These are phyloP conservation scores for Euphorbia neoarborescens DNA, from an alignment of 441 rosid species.

Conservation along the genomic window DNA sequence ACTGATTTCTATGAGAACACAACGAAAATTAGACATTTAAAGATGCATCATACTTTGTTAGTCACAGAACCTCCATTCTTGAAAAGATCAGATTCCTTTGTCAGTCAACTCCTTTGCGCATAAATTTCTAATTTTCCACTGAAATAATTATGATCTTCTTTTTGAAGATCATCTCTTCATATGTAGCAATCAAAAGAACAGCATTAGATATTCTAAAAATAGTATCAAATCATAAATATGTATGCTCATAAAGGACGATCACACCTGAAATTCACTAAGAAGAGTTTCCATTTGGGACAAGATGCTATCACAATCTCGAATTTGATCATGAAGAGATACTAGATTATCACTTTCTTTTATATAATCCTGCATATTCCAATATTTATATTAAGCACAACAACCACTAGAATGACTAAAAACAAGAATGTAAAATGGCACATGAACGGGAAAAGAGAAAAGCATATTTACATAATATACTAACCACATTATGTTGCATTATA, in stretches of 20 bases:
- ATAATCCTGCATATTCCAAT: slow-evolving; percentile 57
- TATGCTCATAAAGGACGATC: slow-evolving; percentile 2
- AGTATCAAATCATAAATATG: background rate
- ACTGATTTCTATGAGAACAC: no score
- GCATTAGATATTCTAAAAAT: no score
- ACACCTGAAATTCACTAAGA: slow-evolving; percentile 95
- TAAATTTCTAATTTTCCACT: background rate
- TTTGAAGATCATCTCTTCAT: slow-evolving; percentile 2
- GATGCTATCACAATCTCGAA: slow-evolving; percentile 84
- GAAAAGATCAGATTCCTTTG: background rate
- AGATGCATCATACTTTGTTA: background rate
- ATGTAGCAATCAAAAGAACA: background rate
- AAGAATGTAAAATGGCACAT: slow-evolving; percentile 1
- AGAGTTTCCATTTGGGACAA: slow-evolving; percentile 96
- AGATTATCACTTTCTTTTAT: slow-evolving; percentile 94
- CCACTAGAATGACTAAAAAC: slow-evolving; percentile 2
- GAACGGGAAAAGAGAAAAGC: background rate
- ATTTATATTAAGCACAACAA: slow-evolving; percentile 6
- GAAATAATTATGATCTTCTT: background rate
- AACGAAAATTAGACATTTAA: no score
- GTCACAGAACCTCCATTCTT: no score
- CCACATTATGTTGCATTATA: background rate
- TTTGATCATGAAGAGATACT: slow-evolving; percentile 95
- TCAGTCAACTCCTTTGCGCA: background rate
- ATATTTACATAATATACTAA: background rate